A percentile compares a stretch with the other conserved stretches of the same genome.
Conservation (phyloP, 2,329 filamentous ascomycete genomes). For the Juglanconis sp. region DNA sequence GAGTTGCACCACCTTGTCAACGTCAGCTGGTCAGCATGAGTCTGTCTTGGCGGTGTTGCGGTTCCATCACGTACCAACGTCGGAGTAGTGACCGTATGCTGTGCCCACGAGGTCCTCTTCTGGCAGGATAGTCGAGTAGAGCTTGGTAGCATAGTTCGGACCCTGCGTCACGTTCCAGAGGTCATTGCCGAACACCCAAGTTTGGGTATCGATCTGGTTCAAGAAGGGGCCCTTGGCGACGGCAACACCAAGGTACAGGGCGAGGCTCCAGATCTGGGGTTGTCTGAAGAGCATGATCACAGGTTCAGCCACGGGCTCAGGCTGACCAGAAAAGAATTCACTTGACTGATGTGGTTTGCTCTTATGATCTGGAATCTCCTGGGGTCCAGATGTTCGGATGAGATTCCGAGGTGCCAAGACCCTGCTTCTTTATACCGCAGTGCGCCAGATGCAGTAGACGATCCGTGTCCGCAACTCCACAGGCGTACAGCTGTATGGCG, state of each 20-base stretch:
- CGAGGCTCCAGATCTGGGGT: background rate
- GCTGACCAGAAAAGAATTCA: background rate
- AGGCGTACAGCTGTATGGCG: background rate
- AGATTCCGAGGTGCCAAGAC: background rate
- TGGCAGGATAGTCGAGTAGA: constrained; percentile 21
- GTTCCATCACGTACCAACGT: constrained; percentile 23
- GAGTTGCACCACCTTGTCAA: constrained; percentile 38
- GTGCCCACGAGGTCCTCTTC: constrained; percentile 29
- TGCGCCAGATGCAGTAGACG: background rate
- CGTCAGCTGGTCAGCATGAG: background rate
- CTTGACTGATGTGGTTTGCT: too few species aligned
- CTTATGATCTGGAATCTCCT: background rate
- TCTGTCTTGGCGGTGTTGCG: background rate
- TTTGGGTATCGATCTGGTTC: constrained; percentile 24
- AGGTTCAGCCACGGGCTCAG: too few species aligned
- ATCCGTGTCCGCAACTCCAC: background rate
- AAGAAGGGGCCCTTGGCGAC: constrained; percentile 23
- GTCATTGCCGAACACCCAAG: constrained; percentile 31
- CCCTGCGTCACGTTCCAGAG: constrained; percentile 27
- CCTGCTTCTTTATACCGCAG: background rate
- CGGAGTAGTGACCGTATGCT: constrained; percentile 30
- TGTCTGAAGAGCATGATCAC: background rate
- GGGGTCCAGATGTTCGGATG: background rate
- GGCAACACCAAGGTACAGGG: background rate
- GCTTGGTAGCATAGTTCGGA: constrained; percentile 19